Base-by-base conservation (phyloP, 495 filamentous ascomycete genomes). In the Aspergillus indologenus region DNA sequence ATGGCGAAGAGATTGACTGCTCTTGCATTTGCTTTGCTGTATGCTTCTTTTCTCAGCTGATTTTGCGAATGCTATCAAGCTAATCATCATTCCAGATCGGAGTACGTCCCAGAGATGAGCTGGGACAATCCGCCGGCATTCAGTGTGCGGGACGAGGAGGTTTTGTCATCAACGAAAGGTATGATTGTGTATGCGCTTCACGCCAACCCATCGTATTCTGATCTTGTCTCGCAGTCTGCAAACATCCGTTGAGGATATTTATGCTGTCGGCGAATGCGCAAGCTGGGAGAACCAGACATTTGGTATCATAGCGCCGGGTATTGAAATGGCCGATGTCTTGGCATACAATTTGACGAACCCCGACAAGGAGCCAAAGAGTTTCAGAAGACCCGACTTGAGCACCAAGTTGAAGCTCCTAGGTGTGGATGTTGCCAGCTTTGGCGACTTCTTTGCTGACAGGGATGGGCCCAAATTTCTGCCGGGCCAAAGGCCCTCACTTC, bases 271-370 rank as follows among this genome's bases (percentile, higher is more conserved):
- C 52, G 93, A 98, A 74, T 96, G 93, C 65, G 93, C 93, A 17
- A 93, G 87, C 71, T 96, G 93, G 92, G 85, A 96, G 61, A 90
- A 86, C 65, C 89, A 96, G 69, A 95, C 91, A 0, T 98, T 92
- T 64, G 93, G 93, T 5, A 85, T 98, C 22, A 96, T 98, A 64
- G 93, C 91, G 1, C 93, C 93, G 0, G 93, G 93, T 17, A 83
- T 98, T 45, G 93, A 96, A 71, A 98, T 98, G 93, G 93, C 93
- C 0, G 93, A 98, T 66, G 87, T 98, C 5, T 81, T 96, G 2
- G 83, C 93, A n/a, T 96, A 92, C 76, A 98, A 98, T 68, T 83
- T 98, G 51, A 94, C 92, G 11, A 87, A 96, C 70, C 84, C 89
- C 3, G 86, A 87, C 68, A 88, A 95, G 60, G 66, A 83, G 6